Evolutionary conservation across 2,329 filamentous ascomycete genomes (phyloP).

Genomic region (Pseudogymnoascus sp.): DNA sequence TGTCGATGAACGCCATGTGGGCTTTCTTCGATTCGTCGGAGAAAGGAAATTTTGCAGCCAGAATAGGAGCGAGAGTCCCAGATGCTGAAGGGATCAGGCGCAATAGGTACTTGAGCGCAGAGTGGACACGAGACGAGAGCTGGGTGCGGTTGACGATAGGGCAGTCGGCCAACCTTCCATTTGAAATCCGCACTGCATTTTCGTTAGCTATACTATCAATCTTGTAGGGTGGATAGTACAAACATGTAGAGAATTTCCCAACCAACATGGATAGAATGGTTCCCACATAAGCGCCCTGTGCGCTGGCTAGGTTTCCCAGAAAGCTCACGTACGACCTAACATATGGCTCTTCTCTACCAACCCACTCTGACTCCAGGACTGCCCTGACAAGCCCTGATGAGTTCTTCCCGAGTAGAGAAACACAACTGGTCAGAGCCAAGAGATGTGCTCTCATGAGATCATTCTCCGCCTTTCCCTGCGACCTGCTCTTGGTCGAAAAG

Average conservation of each 20-base stretch:
- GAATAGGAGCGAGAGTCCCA: constrained; percentile 58
- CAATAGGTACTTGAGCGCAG: constrained; percentile 67
- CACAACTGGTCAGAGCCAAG: constrained; percentile 54
- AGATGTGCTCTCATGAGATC: constrained; percentile 53
- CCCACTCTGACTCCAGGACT: constrained; percentile 56
- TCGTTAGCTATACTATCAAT: constrained; percentile 34
- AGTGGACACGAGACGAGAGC: constrained; percentile 66
- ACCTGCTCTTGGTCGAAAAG: constrained; percentile 31
- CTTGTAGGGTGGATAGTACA: constrained; percentile 16
- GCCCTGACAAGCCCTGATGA: constrained; percentile 53
- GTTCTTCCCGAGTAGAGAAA: constrained; percentile 52
- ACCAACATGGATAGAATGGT: constrained; percentile 75
- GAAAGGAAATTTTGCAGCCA: constrained; percentile 66
- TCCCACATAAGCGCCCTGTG: constrained; percentile 71
- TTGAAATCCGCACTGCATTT: constrained; percentile 30
- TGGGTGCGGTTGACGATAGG: constrained; percentile 55
- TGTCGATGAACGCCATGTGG: constrained; percentile 84
- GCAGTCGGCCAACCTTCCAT: constrained; percentile 34
- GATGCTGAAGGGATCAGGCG: constrained; percentile 75
- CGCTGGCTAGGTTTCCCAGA: constrained; percentile 66
- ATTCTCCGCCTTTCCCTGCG: constrained; percentile 27
- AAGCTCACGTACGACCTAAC: constrained; percentile 62
- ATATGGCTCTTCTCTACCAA: constrained; percentile 58
- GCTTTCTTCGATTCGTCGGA: constrained; percentile 66
- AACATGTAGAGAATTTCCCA: constrained; percentile 60